Percentiles rank a stretch among this genome's conserved stretches.
phyloP scores from a whole-genome alignment of 441 rosid genomes.

The Adansonia gregorii region DNA sequence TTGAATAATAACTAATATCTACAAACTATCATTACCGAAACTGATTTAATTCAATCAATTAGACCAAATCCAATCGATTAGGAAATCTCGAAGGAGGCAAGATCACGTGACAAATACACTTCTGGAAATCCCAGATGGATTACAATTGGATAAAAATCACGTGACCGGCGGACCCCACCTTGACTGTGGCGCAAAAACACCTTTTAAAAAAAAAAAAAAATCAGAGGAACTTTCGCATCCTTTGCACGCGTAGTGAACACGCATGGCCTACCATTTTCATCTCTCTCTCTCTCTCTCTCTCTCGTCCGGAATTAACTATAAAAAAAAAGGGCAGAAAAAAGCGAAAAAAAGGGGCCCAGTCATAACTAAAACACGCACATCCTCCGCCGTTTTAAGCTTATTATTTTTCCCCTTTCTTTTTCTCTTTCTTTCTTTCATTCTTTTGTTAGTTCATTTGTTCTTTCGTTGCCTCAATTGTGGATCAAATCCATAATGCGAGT shows the following conservation, averaged over 20 bases:
- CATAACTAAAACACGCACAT: not conserved
- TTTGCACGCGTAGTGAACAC: constrained; percentile 25
- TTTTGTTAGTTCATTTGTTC: not conserved
- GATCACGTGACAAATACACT: constrained; percentile 8
- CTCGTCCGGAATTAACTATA: not conserved
- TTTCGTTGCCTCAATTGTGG: constrained; percentile 17
- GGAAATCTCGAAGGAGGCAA: not conserved
- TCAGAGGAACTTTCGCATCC: constrained; percentile 1
- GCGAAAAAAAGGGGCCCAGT: constrained; percentile 3
- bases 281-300: not conserved
- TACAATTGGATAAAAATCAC: constrained; percentile 8
- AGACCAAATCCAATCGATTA: not conserved
- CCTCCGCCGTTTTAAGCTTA: constrained; percentile 25
- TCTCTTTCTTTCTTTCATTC: not conserved
- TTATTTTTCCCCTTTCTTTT: not conserved
- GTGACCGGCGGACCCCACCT: constrained; percentile 10
- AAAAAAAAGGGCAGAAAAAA: not conserved
- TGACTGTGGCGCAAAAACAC: not conserved
- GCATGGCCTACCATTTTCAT: constrained; percentile 26
- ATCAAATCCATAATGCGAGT: constrained; percentile 23
- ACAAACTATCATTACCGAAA: not conserved
- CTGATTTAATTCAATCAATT: too few species aligned
- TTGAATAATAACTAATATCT: not conserved
- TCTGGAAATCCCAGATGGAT: not conserved
- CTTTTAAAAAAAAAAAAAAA: not conserved